phyloP scores from a whole-genome alignment of 306 rosid species.

The Cyamopsis tetragonoloba region DNA sequence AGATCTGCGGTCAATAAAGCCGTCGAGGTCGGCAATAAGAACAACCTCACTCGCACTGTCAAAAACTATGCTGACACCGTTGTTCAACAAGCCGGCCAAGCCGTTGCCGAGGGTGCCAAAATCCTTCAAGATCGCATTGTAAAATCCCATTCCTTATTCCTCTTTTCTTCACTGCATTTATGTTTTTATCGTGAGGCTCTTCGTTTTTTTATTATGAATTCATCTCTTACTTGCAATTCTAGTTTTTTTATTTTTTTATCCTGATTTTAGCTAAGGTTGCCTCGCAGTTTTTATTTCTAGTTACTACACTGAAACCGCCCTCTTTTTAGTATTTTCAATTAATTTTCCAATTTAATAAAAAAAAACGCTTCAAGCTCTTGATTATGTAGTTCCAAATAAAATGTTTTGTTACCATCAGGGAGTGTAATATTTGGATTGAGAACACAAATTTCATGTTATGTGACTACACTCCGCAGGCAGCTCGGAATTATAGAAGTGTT shows the following conservation, averaged over 20 bases:
- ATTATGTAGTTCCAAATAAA: background rate
- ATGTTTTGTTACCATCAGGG: background rate
- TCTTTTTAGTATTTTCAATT: too few species aligned
- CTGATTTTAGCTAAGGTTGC: conserved; percentile 8
- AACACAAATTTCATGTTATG: background rate
- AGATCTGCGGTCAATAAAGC: conserved; percentile 95
- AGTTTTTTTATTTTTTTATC: background rate
- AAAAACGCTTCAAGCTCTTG: too few species aligned
- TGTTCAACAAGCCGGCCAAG: conserved; percentile 98
- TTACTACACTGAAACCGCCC: background rate
- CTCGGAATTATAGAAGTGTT: conserved; percentile 66
- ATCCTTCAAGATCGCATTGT: conserved; percentile 93
- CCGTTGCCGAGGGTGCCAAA: conserved; percentile 94
- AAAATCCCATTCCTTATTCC: conserved; percentile 4
- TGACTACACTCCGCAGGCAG: conserved; percentile 46
- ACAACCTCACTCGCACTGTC: conserved; percentile 92
- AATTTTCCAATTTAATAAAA: too few species aligned
- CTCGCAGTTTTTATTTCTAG: background rate
- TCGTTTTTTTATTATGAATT: background rate
- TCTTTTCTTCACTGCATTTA: too few species aligned
- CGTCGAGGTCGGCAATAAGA: conserved; percentile 87
- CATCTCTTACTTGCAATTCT: background rate
- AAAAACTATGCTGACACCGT: conserved; percentile 94
- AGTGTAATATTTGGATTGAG: background rate
- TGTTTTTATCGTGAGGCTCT: background rate